Evolutionary conservation across 202 grass and related monocot genomes (phyloP), one percentile per base, ranked within the genome.

Genomic region (Saccharum hybrid): DNA sequence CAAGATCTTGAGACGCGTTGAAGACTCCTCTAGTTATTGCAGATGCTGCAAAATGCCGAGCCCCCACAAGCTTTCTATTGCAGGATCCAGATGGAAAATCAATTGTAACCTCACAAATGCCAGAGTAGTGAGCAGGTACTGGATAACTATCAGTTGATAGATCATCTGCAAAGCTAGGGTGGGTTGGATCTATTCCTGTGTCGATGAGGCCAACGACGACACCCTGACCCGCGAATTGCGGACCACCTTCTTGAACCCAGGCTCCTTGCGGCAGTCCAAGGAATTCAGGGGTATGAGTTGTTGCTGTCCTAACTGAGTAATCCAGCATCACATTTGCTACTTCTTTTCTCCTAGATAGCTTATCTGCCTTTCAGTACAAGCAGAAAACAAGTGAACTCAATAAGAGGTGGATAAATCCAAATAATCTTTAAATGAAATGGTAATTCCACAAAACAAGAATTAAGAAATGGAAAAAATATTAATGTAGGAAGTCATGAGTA

Each of bases 21-120:
- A 99, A 96, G 38, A 96, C 83, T 74, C 96, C 96, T 83, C 93
- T 91, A 66, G 86, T 96, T 88, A 99, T 96, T 71, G 96, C 96
- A 76, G 93, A 96, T 83, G 96, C 96, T 56, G 96, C 96, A 92
- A 99, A 99, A 94, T 99, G 96, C n/a, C 86, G 89, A 90, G 96
- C 96, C 74, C 96, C 96, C 41, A 99, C 91, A 19, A 99, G 91
- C 61, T 99, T 99, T 85, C 91, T 94, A 75, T 99, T 99, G 81
- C 96, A 99, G 72, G 96, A 99, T 74, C 93, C 96, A 67, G 93
- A 95, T 61, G 93, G 96, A 81, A 99, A 99, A 88, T 99, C 96
- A 80, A 66, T 85, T 7, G 89, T 99, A 82, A 99, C 96, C 91
- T 99, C 96, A 74, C 96, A 99, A 80, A 82, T 92, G 54, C 96